Evolutionary conservation across 2,329 filamentous ascomycete genomes (phyloP), one percentile per base, ranked within the genome.

Genomic region (Aureobasidium sp.): DNA sequence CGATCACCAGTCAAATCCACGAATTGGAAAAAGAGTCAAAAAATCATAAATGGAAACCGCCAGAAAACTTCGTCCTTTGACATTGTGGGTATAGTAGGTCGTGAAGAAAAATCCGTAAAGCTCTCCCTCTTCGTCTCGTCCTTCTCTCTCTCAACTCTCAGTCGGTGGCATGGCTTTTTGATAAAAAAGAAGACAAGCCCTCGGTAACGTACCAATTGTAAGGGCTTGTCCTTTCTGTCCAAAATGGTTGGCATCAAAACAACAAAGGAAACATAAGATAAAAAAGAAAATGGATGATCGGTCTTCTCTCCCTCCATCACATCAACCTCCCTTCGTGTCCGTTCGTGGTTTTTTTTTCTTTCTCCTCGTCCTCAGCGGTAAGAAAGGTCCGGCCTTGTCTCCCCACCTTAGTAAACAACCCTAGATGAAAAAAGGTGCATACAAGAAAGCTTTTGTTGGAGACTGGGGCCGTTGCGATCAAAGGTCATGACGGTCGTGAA

Each of bases 61-160:
- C 49, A 53, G 15, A 53, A 53, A 53, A 27, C 35, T 38, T 53
- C 49, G 49, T 53, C 49, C 49, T 40, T 58, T 58, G 55, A 33
- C 13, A 58, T 47, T 47, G 54, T 33, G 53, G 55, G 55, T 58
- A 58, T 57, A 38, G 37, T 45, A 33, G 37, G 38, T 49, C 55
- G 43, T 58, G 55, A 58, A 58, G 55, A 58, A 58, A 49, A 58
- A 58, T 58, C 55, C 55, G 55, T 58, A 58, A 49, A 49, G 55
- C 55, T 43, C 35, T 58, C 42, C 23, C 42, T 49, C 55, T 33
- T 58, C 55, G n/a, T 49, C 33, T 19, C 43, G 15, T 27, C 19
- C 19, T 46, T 23, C 29, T 33, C 55, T 46, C 42, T 58, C 55
- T 58, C 55, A 49, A 49, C 43, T 58, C 55, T 38, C 27, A 23